These are phyloP conservation scores for Hippophae gyantsensis DNA, from an alignment of 306 rosid genomes.

Conservation along the genomic window DNA sequence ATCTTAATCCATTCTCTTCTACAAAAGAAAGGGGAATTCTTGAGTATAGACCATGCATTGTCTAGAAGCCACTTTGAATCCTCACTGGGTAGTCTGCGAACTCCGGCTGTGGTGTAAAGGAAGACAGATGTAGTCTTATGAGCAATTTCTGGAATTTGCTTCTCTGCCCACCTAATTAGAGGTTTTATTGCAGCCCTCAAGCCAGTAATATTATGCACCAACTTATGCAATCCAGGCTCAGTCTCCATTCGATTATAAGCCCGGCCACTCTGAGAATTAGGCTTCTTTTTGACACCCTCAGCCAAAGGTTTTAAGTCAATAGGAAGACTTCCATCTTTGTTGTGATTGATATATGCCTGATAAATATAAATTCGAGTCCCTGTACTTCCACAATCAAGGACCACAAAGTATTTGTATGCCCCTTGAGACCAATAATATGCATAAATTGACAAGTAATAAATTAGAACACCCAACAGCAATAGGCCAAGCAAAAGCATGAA, in stretches of 20 bases:
- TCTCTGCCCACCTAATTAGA: constrained; percentile 72
- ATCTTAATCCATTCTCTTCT: constrained; percentile 62
- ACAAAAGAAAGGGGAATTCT: constrained; percentile 67
- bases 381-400: constrained; percentile 90
- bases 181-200: constrained; percentile 62
- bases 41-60: constrained; percentile 70
- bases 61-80: constrained; percentile 77
- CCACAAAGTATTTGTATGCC: constrained; percentile 58
- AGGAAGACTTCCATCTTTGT: constrained; percentile 46
- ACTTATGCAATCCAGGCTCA: constrained; percentile 86
- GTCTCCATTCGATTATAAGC: constrained; percentile 91
- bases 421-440: constrained; percentile 55
- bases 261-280: constrained; percentile 32
- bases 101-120: constrained; percentile 91
- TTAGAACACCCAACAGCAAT: constrained; percentile 34
- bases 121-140: constrained; percentile 63
- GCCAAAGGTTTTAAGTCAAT: constrained; percentile 35
- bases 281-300: constrained; percentile 29
- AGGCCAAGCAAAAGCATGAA: constrained; percentile 34
- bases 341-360: constrained; percentile 43
- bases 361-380: constrained; percentile 75
- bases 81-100: constrained; percentile 50
- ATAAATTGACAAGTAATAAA: constrained; percentile 39
- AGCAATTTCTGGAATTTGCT: constrained; percentile 64
- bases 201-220: constrained; percentile 58